A percentile compares a stretch with the other conserved stretches of the same genome.
These are phyloP conservation scores for Aquilaria yunnanensis DNA, from an alignment of 345 rosid species.

Conservation along the genomic window DNA sequence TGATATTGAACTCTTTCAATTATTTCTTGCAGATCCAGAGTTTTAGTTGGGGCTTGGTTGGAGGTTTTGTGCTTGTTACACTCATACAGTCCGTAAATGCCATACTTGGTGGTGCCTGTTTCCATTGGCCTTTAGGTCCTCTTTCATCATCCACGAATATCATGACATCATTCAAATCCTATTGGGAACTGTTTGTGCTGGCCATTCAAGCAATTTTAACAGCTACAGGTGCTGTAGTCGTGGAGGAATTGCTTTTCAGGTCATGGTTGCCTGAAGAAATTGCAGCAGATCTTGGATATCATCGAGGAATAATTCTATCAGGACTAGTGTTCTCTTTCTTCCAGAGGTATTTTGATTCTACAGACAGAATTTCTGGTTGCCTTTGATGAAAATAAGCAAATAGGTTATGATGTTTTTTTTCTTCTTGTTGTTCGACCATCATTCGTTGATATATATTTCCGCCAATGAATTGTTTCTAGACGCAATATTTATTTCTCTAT, in stretches of 20 bases:
- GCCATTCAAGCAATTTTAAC: conserved; percentile 51
- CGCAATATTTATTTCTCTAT: not conserved
- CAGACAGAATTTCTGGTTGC: not conserved
- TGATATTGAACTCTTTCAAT: not conserved
- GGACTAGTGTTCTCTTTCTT: conserved; percentile 66
- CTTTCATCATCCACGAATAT: conserved; percentile 42
- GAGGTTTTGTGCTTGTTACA: conserved; percentile 56
- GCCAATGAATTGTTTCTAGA: not conserved
- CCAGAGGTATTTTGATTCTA: conserved; percentile 52
- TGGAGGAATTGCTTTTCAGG: conserved; percentile 85
- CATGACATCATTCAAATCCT: conserved; percentile 36
- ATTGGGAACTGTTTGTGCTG: conserved; percentile 34
- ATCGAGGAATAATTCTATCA: conserved; percentile 59
- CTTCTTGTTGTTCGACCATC: not conserved
- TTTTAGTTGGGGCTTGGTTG: conserved; percentile 50
- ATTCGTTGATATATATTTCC: not conserved
- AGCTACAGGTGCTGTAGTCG: conserved; percentile 58
- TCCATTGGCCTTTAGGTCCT: conserved; percentile 56
- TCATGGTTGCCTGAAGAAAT: conserved; percentile 87
- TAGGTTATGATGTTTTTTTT: not conserved
- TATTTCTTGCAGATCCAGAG: conserved; percentile 49
- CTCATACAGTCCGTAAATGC: conserved; percentile 60
- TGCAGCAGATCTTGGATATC: conserved; percentile 70
- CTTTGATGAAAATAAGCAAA: not conserved
- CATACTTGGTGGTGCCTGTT: conserved; percentile 48